Conservation (phyloP, 495 filamentous ascomycete genomes). For the Cercophora sp. region DNA sequence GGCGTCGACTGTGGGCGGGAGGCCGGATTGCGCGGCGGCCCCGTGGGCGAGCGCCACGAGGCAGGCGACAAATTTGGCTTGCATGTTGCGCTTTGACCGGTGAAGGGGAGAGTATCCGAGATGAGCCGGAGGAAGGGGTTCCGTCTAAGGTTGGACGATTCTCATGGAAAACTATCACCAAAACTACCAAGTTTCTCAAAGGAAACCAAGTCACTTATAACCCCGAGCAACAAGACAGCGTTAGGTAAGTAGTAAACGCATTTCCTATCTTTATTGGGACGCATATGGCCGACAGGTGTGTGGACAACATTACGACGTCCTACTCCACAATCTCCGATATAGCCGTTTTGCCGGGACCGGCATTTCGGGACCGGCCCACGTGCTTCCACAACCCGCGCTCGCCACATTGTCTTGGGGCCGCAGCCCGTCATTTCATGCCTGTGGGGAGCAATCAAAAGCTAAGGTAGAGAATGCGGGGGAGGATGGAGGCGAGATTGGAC, state of each 20-base stretch:
- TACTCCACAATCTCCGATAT: slow-evolving; percentile 15
- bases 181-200: slow-evolving; percentile 5
- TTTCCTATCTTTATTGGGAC: slow-evolving; percentile 8
- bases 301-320: slow-evolving; percentile 14
- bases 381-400: slow-evolving; percentile 11
- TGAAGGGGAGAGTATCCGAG: slow-evolving; percentile 1
- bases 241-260: slow-evolving; percentile 11
- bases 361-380: slow-evolving; percentile 9
- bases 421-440: slow-evolving; percentile 7
- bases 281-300: slow-evolving; percentile 9
- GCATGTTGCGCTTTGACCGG: slow-evolving; percentile 9
- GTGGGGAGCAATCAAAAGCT: slow-evolving; percentile 6
- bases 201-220: slow-evolving; percentile 9
- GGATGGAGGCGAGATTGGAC: neutral
- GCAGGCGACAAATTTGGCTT: slow-evolving; percentile 11
- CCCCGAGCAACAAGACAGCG: slow-evolving; percentile 8
- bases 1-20: slow-evolving; percentile 13
- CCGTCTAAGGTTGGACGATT: slow-evolving; percentile 2
- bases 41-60: slow-evolving; percentile 14
- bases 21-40: slow-evolving; percentile 11
- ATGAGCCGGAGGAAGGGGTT: slow-evolving; percentile 2
- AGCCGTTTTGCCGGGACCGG: slow-evolving; percentile 15
- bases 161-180: neutral
- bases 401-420: slow-evolving; percentile 1
- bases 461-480: neutral